Evolutionary conservation across 2,329 filamentous ascomycete genomes (phyloP).

Genomic region (Apiospora phragmitis): DNA sequence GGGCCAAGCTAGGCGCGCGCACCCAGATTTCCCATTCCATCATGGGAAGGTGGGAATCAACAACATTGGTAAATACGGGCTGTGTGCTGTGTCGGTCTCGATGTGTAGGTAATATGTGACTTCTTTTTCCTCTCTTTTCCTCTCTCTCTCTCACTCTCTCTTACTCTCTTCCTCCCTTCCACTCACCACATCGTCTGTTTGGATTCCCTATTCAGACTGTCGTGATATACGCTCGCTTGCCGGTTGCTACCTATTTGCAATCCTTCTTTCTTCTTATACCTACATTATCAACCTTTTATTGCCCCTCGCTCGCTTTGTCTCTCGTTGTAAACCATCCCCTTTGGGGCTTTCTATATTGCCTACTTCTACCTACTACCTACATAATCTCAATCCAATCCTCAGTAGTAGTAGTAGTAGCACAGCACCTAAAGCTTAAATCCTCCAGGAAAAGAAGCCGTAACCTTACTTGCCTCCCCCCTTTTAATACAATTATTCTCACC

Average conservation of each 20-base stretch:
- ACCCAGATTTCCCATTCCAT: neutral
- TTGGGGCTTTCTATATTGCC: neutral
- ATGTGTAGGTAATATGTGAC: neutral
- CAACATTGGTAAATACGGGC: neutral
- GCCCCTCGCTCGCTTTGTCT: conserved; percentile 7
- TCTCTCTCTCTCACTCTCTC: neutral
- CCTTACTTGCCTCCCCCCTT: neutral
- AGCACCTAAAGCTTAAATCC: neutral
- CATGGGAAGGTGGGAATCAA: neutral
- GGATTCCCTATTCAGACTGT: neutral
- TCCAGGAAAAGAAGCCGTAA: neutral
- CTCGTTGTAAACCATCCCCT: neutral
- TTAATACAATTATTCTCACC: neutral
- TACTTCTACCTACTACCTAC: conserved; percentile 14
- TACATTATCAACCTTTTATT: neutral
- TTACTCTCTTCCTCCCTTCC: neutral
- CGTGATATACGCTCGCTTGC: conserved; percentile 2
- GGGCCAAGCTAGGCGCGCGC: neutral
- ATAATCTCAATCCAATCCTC: neutral
- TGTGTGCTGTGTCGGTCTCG: neutral
- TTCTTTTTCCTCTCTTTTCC: neutral
- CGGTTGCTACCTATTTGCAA: neutral
- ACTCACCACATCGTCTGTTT: neutral
- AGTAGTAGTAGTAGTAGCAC: too few relatives aligned
- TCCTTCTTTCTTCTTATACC: neutral